A percentile compares a stretch with the other conserved stretches of the same genome.
Conservation (phyloP, 23 red algal species). For the Gracilaria caudata region DNA sequence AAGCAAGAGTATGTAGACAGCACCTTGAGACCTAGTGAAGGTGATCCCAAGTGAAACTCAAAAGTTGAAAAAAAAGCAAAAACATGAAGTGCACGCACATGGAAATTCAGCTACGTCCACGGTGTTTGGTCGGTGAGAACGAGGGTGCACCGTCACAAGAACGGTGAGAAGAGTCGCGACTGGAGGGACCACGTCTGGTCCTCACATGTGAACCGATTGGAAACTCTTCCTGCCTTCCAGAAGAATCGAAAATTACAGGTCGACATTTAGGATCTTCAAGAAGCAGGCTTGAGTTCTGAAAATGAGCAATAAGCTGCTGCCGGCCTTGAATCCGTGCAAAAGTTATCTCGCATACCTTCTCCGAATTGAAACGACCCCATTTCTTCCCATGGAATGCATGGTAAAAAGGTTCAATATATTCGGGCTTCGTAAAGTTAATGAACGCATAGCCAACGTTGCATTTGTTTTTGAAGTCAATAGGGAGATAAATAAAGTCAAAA, state of each 20-base stretch:
- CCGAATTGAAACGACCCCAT: conserved; percentile 94
- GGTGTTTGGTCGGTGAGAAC: conserved; percentile 52
- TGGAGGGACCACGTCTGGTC: conserved; percentile 83
- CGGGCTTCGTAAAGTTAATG: conserved; percentile 87
- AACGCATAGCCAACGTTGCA: conserved; percentile 97
- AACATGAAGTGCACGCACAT: neutral
- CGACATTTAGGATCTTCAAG: conserved; percentile 92
- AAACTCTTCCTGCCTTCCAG: conserved; percentile 83
- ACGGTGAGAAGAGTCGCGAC: conserved; percentile 59
- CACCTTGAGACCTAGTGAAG: neutral
- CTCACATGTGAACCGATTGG: conserved; percentile 89
- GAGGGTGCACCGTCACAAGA: conserved; percentile 36
- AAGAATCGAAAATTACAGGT: conserved; percentile 80
- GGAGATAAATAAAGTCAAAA: conserved; percentile 98
- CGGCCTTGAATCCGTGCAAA: conserved; percentile 94
- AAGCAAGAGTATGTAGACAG: conserved; percentile 18
- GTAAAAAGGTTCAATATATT: conserved; percentile 84
- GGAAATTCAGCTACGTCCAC: conserved; percentile 21
- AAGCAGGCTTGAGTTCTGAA: conserved; percentile 88
- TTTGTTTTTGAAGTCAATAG: conserved; percentile 94
- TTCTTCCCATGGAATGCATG: conserved; percentile 87
- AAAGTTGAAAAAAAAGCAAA: conserved; percentile 20
- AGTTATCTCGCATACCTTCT: conserved; percentile 92
- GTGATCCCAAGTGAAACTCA: neutral
- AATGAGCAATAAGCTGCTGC: conserved; percentile 85